phyloP scores from a whole-genome alignment of 305 asterid genomes.

The Withania somnifera region DNA sequence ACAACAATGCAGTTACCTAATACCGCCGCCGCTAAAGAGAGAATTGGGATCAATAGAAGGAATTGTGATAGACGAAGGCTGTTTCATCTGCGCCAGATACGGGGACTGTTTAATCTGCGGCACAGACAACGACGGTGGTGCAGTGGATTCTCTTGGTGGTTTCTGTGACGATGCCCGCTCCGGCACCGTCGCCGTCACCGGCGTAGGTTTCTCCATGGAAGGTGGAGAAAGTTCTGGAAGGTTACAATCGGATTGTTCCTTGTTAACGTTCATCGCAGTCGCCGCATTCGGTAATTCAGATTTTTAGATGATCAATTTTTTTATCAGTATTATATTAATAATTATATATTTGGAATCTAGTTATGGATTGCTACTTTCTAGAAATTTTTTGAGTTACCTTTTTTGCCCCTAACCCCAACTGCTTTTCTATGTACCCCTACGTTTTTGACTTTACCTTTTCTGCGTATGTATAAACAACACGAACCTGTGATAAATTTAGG shows the following conservation, averaged over 20 bases:
- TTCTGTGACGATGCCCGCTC: background rate
- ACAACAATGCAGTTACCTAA: conserved; percentile 27
- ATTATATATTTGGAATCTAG: background rate
- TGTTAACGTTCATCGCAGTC: conserved; percentile 12
- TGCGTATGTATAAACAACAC: background rate
- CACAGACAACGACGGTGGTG: conserved; percentile 2
- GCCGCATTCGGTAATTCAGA: conserved; percentile 4
- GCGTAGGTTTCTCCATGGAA: conserved; percentile 1
- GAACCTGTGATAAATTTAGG: background rate
- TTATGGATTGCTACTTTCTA: background rate
- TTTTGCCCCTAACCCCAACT: conserved; percentile 1
- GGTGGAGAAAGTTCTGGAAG: conserved; percentile 1
- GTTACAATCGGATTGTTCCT: background rate
- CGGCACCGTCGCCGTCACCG: background rate
- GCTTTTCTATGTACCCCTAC: background rate
- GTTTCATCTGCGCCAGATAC: conserved; percentile 4
- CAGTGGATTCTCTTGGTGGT: background rate
- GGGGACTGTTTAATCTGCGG: conserved; percentile 5
- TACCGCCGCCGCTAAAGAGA: conserved; percentile 54
- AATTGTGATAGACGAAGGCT: conserved; percentile 5
- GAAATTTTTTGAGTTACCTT: background rate
- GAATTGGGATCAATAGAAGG: conserved; percentile 36
- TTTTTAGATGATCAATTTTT: background rate
- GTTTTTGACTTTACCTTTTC: background rate
- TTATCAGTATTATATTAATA: no score